Evolutionary conservation across 163 green algal species (phyloP).

Genomic region (Trebouxia gelatinosa): DNA sequence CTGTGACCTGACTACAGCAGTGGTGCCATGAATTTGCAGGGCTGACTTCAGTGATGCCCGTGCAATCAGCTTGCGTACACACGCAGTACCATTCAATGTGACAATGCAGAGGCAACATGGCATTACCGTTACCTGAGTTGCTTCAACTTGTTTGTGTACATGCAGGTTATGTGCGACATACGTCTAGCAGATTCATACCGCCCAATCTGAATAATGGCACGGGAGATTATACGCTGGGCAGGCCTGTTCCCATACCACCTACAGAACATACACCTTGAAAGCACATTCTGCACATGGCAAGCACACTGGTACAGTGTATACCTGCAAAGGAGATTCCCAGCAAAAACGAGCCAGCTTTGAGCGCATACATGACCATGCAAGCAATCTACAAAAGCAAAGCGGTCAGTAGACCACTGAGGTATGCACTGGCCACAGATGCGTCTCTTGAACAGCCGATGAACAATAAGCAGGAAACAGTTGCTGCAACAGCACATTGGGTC

Average conservation of each 20-base stretch:
- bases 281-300: too few species aligned
- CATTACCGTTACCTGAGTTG: neutral
- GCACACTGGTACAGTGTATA: too few species aligned
- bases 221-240: constrained; percentile 2
- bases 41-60: neutral
- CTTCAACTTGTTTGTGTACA: neutral
- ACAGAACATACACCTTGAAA: too few species aligned
- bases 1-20: neutral
- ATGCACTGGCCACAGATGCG: too few species aligned
- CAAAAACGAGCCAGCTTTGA: too few species aligned
- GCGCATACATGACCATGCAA: too few species aligned
- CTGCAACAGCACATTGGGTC: too few species aligned
- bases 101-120: neutral
- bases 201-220: constrained; percentile 15
- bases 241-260: constrained; percentile 4
- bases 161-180: constrained; percentile 18
- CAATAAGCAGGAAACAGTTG: too few species aligned
- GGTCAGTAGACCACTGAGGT: too few species aligned
- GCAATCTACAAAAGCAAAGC: too few species aligned
- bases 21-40: neutral
- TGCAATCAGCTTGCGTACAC: neutral
- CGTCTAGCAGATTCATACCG: constrained; percentile 14
- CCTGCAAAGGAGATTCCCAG: too few species aligned
- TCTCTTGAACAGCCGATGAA: too few species aligned
- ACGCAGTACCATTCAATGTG: neutral